phyloP scores from a whole-genome alignment of 495 filamentous ascomycete species.

The Penicillium coprophilum region DNA sequence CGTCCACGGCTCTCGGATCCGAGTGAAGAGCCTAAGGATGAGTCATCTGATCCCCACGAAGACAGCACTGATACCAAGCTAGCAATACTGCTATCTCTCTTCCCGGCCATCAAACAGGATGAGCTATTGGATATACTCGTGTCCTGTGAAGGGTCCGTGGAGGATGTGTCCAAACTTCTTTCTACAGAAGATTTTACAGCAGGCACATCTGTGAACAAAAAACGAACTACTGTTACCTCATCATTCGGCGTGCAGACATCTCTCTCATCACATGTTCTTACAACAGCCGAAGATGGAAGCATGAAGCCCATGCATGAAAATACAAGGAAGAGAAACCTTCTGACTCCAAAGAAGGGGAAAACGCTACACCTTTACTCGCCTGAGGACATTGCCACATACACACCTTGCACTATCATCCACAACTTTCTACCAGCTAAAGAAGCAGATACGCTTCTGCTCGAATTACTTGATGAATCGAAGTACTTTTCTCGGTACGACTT shows the following conservation, averaged over 20 bases:
- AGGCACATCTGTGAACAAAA: conserved; percentile 28
- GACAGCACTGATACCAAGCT: conserved; percentile 89
- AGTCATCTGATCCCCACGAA: conserved; percentile 32
- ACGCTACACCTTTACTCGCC: conserved; percentile 82
- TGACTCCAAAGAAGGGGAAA: conserved; percentile 69
- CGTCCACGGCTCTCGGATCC: conserved; percentile 36
- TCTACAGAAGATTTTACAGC: conserved; percentile 22
- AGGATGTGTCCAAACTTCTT: conserved; percentile 57
- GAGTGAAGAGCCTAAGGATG: conserved; percentile 1
- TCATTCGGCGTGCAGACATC: conserved; percentile 40
- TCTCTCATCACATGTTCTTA: conserved; percentile 47
- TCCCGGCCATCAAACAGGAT: conserved; percentile 60
- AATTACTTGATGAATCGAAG: conserved; percentile 73
- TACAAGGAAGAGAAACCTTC: conserved; percentile 25
- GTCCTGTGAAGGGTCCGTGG: conserved; percentile 72
- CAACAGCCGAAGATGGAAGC: conserved; percentile 26
- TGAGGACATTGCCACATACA: conserved; percentile 71
- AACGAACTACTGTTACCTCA: conserved; percentile 20
- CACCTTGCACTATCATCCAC: conserved; percentile 87
- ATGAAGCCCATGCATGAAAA: conserved; percentile 38
- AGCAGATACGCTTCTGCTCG: conserved; percentile 69
- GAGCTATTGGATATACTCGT: conserved; percentile 76
- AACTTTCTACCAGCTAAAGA: conserved; percentile 75
- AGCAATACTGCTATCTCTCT: conserved; percentile 75
- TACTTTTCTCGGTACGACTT: conserved; percentile 73